Evolutionary conservation across 208 protist species (phyloP).

Genomic region (Trypanosomatidae sp.): DNA sequence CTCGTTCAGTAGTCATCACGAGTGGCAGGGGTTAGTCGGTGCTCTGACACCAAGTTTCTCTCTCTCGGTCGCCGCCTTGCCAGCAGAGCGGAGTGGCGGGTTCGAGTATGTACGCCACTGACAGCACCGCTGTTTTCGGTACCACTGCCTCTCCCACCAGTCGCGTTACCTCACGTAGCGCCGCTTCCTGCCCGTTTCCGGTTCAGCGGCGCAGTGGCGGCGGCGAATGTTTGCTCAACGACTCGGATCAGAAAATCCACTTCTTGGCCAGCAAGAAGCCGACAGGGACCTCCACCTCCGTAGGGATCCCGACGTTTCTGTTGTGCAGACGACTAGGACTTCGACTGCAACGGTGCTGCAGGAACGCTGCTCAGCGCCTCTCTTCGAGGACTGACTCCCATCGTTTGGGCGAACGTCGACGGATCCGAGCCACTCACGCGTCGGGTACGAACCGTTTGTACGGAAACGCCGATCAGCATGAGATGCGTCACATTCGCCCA

Average conservation of each 20-base stretch:
- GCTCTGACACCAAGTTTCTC: background rate
- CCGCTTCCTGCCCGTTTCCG: background rate
- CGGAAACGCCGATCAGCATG: background rate
- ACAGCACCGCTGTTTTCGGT: background rate
- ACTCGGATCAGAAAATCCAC: background rate
- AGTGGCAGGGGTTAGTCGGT: slow-evolving; percentile 3
- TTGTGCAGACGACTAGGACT: background rate
- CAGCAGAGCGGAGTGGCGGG: background rate
- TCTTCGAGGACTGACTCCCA: background rate
- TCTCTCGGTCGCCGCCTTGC: background rate
- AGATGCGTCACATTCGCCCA: slow-evolving; percentile 52
- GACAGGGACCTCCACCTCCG: background rate
- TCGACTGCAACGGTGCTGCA: background rate
- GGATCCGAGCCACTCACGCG: background rate
- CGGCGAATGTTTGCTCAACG: background rate
- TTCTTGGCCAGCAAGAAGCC: background rate
- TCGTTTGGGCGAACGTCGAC: background rate
- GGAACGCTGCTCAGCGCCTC: background rate
- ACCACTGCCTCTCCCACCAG: background rate
- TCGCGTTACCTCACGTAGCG: background rate
- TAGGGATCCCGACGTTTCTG: background rate
- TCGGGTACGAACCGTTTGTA: too few species aligned
- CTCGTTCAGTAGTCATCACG: background rate
- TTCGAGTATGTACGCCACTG: background rate
- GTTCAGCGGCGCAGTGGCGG: slow-evolving; percentile 2